Base-by-base conservation (phyloP, 2,329 filamentous ascomycete genomes). In the Alternaria alternata region DNA sequence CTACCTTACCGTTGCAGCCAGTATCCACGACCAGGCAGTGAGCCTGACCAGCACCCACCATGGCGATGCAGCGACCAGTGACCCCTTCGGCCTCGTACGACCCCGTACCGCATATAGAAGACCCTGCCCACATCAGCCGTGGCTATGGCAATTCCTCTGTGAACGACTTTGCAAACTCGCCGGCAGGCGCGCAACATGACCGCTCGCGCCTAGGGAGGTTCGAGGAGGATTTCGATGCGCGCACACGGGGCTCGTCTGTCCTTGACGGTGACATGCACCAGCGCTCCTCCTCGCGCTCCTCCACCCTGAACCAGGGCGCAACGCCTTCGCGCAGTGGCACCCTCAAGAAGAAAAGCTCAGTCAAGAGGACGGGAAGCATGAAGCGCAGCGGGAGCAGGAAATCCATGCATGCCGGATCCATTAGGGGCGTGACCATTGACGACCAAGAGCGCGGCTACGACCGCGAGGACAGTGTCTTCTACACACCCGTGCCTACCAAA, bases 401-500 rank as follows among this genome's bases (percentile, higher is more conserved):
- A 69, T 96, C 92, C 78, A 87, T 92, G 80, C 90, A 89, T 73
- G 92, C 94, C 28, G 94, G 93, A 56, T 96, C 93, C 76, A 92
- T 97, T 52, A 88, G 89, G 69, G 96, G 93, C 71, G 83, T 96
- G 58, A 88, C 86, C 26, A 81, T 93, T 57, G 91, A 92, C 60
- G 88, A 91, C 61, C 86, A 81, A 5, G 90, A 93, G 63, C 89
- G 92, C 61, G 85, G 87, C 62, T 67, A 67, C 20, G 67, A 71
- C 14, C 87, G 90, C 60, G 89, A 92, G 75, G 91, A 94, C 75
- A 97, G 91, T 79, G 92, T 91, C 43, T 97, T 97, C 76, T 90
- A 89, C 77, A 93, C 93, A 49, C 95, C 95, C 1, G 90, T 99
- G 34, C 95, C 94, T 3, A 97, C 92, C 5, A 87, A 87, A 18